Evolutionary conservation across 345 rosid genomes (phyloP).

Genomic region (Camelina hispida): DNA sequence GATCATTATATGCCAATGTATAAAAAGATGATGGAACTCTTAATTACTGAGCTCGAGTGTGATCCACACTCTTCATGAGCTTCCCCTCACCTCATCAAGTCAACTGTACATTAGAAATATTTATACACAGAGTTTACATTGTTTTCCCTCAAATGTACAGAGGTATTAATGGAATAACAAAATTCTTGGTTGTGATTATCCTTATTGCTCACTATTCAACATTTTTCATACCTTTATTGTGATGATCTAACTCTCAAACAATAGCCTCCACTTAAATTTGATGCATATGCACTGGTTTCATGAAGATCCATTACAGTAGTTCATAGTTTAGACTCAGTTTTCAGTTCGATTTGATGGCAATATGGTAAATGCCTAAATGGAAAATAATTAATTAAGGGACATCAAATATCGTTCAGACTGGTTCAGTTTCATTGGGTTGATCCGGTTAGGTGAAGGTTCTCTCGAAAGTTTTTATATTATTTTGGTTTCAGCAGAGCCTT

Average conservation of each 20-base stretch:
- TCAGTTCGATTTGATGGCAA: neutral
- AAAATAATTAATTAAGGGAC: neutral
- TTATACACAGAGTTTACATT: slow-evolving; percentile 35
- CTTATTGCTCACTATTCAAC: neutral
- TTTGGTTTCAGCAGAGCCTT: slow-evolving; percentile 39
- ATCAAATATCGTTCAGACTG: no score
- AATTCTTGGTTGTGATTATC: slow-evolving; percentile 3
- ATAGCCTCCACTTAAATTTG: neutral
- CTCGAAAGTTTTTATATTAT: neutral
- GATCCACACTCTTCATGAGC: slow-evolving; percentile 37
- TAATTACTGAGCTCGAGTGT: slow-evolving; percentile 65
- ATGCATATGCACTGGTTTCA: neutral
- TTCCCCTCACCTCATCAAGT: slow-evolving; percentile 1
- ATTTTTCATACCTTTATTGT: neutral
- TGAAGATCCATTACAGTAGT: neutral
- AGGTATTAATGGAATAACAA: neutral
- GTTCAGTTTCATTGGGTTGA: neutral
- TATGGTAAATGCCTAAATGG: neutral
- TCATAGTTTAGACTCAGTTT: neutral
- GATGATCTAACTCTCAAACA: neutral
- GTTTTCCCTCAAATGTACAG: neutral
- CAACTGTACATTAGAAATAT: slow-evolving; percentile 40
- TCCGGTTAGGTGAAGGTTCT: neutral
- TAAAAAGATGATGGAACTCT: slow-evolving; percentile 86
- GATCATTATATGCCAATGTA: slow-evolving; percentile 99